Conservation (phyloP, 345 rosid genomes). For the Bretschneidera sinensis region DNA sequence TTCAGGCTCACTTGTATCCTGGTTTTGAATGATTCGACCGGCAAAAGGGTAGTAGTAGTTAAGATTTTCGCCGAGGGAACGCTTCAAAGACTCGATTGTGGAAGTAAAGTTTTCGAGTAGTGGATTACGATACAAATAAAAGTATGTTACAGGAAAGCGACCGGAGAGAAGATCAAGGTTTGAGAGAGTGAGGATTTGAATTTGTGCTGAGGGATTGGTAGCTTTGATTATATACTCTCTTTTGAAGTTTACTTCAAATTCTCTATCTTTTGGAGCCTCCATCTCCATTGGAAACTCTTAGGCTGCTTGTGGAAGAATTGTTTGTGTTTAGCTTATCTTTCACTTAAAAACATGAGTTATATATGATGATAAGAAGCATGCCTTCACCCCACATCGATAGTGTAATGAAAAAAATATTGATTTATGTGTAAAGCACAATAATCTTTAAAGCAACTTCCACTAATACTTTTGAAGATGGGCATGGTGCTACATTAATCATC, state of each 20-base stretch:
- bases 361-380: no score
- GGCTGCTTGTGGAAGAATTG: no score
- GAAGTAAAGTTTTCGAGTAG: constrained; percentile 15
- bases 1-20: constrained; percentile 43
- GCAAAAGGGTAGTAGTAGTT: constrained; percentile 65
- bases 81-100: constrained; percentile 35
- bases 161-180: constrained; percentile 88
- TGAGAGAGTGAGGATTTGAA: constrained; percentile 65
- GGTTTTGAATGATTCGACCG: constrained; percentile 52
- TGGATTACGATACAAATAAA: constrained; percentile 56
- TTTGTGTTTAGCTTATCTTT: no score
- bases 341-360: no score
- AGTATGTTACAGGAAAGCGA: constrained; percentile 75
- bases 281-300: no score
- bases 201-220: constrained; percentile 20
- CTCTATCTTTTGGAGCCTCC: constrained; percentile 13
- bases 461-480: no score
- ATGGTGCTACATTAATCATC: no score
- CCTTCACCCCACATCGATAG: no score
- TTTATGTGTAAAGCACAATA: no score
- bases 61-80: constrained; percentile 52
- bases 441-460: no score
- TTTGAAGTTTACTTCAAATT: constrained; percentile 39
- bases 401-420: no score
- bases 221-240: constrained; percentile 47